These are phyloP conservation scores for Metarhizium sp. DNA, from an alignment of 2,329 filamentous ascomycete species.

Conservation along the genomic window DNA sequence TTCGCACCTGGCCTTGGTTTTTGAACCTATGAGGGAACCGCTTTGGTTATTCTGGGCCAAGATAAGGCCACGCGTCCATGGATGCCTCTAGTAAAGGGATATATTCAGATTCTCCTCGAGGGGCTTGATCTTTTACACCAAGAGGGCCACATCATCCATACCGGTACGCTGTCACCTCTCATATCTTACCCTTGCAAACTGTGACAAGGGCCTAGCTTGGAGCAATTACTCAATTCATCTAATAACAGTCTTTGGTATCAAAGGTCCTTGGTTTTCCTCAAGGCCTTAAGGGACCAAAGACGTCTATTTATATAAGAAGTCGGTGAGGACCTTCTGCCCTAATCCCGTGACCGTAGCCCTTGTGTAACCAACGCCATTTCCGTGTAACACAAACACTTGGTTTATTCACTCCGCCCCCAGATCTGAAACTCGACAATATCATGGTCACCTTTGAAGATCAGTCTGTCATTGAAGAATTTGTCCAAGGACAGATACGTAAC, in stretches of 20 bases:
- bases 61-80: slow-evolving; percentile 5
- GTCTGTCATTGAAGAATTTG: slow-evolving; percentile 11
- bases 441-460: slow-evolving; percentile 14
- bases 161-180: slow-evolving; percentile 18
- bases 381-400: neutral
- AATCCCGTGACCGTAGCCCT: too few relatives aligned
- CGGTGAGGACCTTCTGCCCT: too few relatives aligned
- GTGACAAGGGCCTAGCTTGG: too few relatives aligned
- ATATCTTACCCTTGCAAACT: neutral
- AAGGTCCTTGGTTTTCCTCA: too few relatives aligned
- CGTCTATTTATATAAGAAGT: too few relatives aligned
- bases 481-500: slow-evolving; percentile 8
- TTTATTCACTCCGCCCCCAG: slow-evolving; percentile 3
- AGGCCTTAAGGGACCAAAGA: too few relatives aligned
- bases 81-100: slow-evolving; percentile 22
- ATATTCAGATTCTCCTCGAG: slow-evolving; percentile 23
- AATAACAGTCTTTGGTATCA: too few relatives aligned
- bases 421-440: slow-evolving; percentile 16
- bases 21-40: slow-evolving; percentile 28
- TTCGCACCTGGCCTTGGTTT: slow-evolving; percentile 24
- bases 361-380: too few relatives aligned
- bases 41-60: slow-evolving; percentile 25
- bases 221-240: too few relatives aligned
- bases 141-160: slow-evolving; percentile 32
- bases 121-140: slow-evolving; percentile 31